phyloP scores from a whole-genome alignment of 2,329 filamentous ascomycete genomes.

The Leptographium flavum region DNA sequence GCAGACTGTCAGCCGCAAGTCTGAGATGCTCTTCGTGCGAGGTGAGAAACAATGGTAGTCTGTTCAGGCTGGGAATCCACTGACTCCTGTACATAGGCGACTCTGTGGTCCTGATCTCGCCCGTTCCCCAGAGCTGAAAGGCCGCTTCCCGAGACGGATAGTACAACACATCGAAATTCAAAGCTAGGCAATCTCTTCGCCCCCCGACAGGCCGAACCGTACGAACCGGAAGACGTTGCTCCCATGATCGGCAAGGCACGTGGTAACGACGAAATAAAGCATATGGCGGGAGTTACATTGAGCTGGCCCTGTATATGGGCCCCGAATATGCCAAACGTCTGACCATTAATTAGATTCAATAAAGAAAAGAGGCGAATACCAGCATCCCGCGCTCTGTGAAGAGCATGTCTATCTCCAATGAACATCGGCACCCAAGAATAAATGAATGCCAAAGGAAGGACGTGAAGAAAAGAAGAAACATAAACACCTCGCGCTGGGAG shows the following conservation, averaged over 20 bases:
- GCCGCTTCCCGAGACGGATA: background rate
- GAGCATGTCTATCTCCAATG: no score
- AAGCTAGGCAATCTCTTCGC: background rate
- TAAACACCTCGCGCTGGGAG: no score
- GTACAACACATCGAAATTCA: background rate
- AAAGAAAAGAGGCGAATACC: no score
- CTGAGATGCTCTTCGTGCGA: conserved; percentile 97
- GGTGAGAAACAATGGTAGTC: conserved; percentile 37
- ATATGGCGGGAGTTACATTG: background rate
- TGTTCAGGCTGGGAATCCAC: no score
- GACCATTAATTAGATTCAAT: background rate
- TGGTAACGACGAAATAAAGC: background rate
- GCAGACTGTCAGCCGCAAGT: conserved; percentile 89
- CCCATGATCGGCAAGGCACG: background rate
- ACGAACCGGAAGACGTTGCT: background rate
- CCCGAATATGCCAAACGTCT: background rate
- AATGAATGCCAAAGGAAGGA: no score
- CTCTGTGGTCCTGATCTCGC: conserved; percentile 17
- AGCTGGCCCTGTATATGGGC: background rate
- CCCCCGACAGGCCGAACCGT: background rate
- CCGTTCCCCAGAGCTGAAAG: conserved; percentile 10
- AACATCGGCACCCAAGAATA: no score
- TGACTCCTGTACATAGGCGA: conserved; percentile 6
- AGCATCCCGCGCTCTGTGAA: no score
- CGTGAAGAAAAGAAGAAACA: no score